Percentiles rank a stretch among this genome's conserved stretches.
Evolutionary conservation across 495 filamentous ascomycete genomes (phyloP).

Genomic region (Glonium stellatum): DNA sequence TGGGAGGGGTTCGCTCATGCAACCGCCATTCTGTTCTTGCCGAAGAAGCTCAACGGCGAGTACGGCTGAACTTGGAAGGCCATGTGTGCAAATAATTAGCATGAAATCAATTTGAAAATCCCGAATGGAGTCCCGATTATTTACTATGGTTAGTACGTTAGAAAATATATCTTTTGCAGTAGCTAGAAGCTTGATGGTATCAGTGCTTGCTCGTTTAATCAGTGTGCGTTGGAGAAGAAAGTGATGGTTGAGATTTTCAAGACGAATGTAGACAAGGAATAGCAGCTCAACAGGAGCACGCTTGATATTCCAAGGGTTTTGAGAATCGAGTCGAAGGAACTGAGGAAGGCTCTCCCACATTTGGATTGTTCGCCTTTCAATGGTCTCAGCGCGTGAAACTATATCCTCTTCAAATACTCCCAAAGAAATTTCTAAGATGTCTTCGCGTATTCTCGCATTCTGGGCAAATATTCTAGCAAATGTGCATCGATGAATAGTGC

Average conservation of each 20-base stretch:
- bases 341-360: slow-evolving; percentile 13
- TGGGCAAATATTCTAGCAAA: slow-evolving; percentile 45
- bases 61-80: slow-evolving; percentile 52
- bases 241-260: slow-evolving; percentile 50
- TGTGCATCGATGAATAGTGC: slow-evolving; percentile 37
- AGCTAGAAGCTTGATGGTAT: slow-evolving; percentile 46
- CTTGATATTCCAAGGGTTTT: slow-evolving; percentile 12
- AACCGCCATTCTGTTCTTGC: slow-evolving; percentile 43
- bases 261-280: slow-evolving; percentile 38
- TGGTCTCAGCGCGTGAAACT: slow-evolving; percentile 43
- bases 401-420: slow-evolving; percentile 42
- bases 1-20: slow-evolving; percentile 40
- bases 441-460: slow-evolving; percentile 46
- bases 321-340: slow-evolving; percentile 13
- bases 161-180: slow-evolving; percentile 48
- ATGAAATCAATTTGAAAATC: slow-evolving; percentile 48
- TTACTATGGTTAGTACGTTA: slow-evolving; percentile 42
- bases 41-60: slow-evolving; percentile 56
- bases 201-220: slow-evolving; percentile 45
- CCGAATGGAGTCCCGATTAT: slow-evolving; percentile 42
- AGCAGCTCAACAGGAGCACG: slow-evolving; percentile 20
- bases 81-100: slow-evolving; percentile 43
- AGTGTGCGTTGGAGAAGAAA: slow-evolving; percentile 55
- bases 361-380: slow-evolving; percentile 11
- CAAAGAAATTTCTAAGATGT: slow-evolving; percentile 54